Percentiles rank a stretch among this genome's conserved stretches.
These are phyloP conservation scores for Solanum hybrid DNA, from an alignment of 305 asterid genomes.

Conservation along the genomic window DNA sequence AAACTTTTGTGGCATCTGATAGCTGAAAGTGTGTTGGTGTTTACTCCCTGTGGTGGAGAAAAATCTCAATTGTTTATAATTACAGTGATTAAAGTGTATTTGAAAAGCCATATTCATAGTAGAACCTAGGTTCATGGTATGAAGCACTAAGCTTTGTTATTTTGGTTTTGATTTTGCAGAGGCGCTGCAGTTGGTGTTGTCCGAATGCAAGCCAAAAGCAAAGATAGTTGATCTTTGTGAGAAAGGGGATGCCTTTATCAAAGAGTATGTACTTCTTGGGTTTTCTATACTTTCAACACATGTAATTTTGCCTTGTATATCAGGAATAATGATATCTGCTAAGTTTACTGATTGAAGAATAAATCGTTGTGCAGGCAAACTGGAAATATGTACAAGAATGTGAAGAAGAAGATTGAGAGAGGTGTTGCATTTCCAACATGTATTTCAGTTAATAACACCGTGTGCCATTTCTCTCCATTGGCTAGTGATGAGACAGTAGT, in stretches of 20 bases:
- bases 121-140: neutral
- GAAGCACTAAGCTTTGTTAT: neutral
- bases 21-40: neutral
- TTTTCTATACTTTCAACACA: neutral
- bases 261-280: conserved; percentile 8
- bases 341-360: neutral
- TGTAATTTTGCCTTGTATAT: neutral
- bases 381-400: conserved; percentile 16
- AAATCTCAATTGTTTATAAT: neutral
- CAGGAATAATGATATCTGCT: neutral
- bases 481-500: conserved; percentile 41
- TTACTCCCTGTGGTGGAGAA: neutral
- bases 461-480: conserved; percentile 13
- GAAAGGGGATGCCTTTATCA: conserved; percentile 12
- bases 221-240: conserved; percentile 18
- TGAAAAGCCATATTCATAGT: neutral
- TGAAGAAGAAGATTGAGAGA: conserved; percentile 15
- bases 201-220: conserved; percentile 15
- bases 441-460: conserved; percentile 9
- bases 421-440: conserved; percentile 16
- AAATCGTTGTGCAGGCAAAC: conserved; percentile 1
- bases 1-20: neutral
- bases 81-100: neutral
- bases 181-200: conserved; percentile 18
- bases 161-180: conserved; percentile 7